A percentile compares a stretch with the other conserved stretches of the same genome.
Conservation (phyloP, 768 basidiomycete genomes). For the Trichaptum fuscoviolaceum region DNA sequence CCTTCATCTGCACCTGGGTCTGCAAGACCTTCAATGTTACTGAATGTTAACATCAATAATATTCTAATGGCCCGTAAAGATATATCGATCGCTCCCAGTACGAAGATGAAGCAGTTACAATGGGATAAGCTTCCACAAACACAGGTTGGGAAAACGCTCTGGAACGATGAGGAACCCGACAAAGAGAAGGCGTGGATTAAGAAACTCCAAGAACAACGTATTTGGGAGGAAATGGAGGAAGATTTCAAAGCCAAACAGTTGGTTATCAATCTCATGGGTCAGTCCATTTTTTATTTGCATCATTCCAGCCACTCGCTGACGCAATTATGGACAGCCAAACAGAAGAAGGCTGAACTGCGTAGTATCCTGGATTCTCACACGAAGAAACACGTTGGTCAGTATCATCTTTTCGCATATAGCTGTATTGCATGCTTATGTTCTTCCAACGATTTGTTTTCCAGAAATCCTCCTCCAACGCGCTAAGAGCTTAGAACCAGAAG, state of each 20-base stretch:
- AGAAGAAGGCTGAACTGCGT: slow-evolving; percentile 83
- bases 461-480: slow-evolving; percentile 91
- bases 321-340: slow-evolving; percentile 46
- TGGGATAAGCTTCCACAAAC: slow-evolving; percentile 98
- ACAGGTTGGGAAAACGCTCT: slow-evolving; percentile 79
- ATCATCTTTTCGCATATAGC: background rate
- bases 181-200: slow-evolving; percentile 77
- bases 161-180: slow-evolving; percentile 64
- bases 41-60: slow-evolving; percentile 41
- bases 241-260: slow-evolving; percentile 96
- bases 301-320: background rate
- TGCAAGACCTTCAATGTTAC: slow-evolving; percentile 52
- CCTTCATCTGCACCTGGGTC: slow-evolving; percentile 39
- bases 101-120: slow-evolving; percentile 96
- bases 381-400: slow-evolving; percentile 89
- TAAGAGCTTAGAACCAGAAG: slow-evolving; percentile 78
- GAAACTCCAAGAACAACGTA: slow-evolving; percentile 77
- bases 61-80: slow-evolving; percentile 73
- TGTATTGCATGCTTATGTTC: slow-evolving; percentile 3
- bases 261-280: slow-evolving; percentile 86
- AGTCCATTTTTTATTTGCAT: slow-evolving; percentile 13
- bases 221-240: slow-evolving; percentile 96
- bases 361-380: slow-evolving; percentile 89
- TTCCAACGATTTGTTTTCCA: slow-evolving; percentile 23
- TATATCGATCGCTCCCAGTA: slow-evolving; percentile 75